A percentile compares a stretch with the other conserved stretches of the same genome.
Evolutionary conservation across 2,329 filamentous ascomycete genomes (phyloP).

Genomic region (Penicillium sp.): DNA sequence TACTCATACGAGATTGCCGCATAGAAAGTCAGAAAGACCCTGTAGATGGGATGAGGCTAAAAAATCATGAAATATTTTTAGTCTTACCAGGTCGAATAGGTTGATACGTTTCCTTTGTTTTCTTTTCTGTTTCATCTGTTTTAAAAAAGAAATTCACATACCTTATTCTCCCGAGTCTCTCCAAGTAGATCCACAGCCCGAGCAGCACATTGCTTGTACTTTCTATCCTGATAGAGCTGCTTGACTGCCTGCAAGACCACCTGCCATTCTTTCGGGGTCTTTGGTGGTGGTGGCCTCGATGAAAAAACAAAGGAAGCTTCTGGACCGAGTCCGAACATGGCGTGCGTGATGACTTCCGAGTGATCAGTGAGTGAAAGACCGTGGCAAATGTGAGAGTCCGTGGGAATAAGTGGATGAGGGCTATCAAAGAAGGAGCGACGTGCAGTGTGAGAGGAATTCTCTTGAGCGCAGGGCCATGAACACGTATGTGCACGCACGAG

Average conservation of each 20-base stretch:
- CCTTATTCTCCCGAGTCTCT: slow-evolving; percentile 9
- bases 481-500: neutral
- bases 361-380: neutral
- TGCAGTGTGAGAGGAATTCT: neutral
- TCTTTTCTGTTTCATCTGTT: no score
- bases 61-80: slow-evolving; percentile 2
- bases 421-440: neutral
- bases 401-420: neutral
- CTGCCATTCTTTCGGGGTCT: slow-evolving; percentile 29
- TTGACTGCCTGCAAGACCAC: slow-evolving; percentile 30
- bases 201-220: slow-evolving; percentile 39
- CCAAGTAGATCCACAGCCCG: slow-evolving; percentile 28
- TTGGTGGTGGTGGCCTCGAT: slow-evolving; percentile 10
- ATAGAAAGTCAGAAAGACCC: slow-evolving; percentile 44
- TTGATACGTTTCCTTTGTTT: neutral
- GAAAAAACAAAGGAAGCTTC: slow-evolving; percentile 16
- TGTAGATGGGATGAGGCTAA: slow-evolving; percentile 31
- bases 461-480: neutral
- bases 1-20: slow-evolving; percentile 42
- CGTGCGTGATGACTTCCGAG: neutral
- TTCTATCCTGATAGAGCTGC: slow-evolving; percentile 29
- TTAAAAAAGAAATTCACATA: no score
- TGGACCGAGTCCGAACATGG: slow-evolving; percentile 14
- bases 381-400: neutral
- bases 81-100: no score